Evolutionary conservation across 805 yeast species (phyloP).

Genomic region (Blastobotrys robertii): DNA sequence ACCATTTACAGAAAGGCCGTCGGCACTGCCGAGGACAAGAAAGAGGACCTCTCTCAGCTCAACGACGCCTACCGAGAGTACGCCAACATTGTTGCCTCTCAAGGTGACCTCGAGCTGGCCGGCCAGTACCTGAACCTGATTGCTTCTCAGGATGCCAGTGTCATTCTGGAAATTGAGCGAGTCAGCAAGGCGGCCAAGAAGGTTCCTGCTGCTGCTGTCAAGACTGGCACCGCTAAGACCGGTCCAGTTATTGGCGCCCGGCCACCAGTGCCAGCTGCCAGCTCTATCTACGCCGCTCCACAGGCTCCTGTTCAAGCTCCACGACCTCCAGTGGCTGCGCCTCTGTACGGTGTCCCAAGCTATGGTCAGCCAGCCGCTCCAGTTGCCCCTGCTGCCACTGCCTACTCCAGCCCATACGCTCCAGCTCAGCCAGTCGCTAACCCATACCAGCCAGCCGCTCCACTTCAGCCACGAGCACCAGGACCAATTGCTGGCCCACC

Average conservation of each 20-base stretch:
- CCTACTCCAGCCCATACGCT: constrained; percentile 5
- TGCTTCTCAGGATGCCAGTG: constrained; percentile 66
- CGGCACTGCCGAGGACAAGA: constrained; percentile 12
- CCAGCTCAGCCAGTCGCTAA: constrained; percentile 12
- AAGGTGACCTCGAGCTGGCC: constrained; percentile 80
- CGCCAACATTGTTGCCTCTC: constrained; percentile 66
- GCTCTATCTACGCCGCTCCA: constrained; percentile 1
- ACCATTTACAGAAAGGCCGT: constrained; percentile 55
- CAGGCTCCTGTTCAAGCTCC: constrained; percentile 3
- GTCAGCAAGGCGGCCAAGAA: constrained; percentile 54
- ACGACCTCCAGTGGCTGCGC: background rate
- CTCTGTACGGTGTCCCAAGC: background rate
- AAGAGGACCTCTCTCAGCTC: constrained; percentile 34
- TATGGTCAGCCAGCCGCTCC: constrained; percentile 1
- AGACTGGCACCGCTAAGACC: constrained; percentile 3
- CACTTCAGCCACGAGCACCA: constrained; percentile 13
- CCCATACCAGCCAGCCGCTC: constrained; percentile 10
- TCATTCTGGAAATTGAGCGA: constrained; percentile 65
- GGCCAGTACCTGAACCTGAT: constrained; percentile 54
- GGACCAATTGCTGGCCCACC: constrained; percentile 11
- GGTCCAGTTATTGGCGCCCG: background rate
- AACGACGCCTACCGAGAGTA: constrained; percentile 69
- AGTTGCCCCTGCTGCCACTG: background rate
- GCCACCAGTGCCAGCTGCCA: constrained; percentile 1
- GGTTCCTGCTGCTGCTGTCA: constrained; percentile 8